phyloP scores from a whole-genome alignment of 2,329 filamentous ascomycete genomes.

The Aspergillus sp. region DNA sequence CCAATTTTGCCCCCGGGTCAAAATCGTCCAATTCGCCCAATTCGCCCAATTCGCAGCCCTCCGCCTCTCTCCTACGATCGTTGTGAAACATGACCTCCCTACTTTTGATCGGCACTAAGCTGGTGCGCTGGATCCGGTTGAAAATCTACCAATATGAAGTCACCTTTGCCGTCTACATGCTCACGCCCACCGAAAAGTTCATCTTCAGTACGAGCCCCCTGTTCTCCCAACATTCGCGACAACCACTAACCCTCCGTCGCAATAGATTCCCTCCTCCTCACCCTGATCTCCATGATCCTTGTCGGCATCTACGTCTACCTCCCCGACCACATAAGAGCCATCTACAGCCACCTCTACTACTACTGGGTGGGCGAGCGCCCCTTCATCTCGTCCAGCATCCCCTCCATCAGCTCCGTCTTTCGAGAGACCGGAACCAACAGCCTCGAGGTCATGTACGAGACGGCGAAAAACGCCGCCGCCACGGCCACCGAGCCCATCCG shows the following conservation, averaged over 20 bases:
- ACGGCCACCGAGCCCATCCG: constrained; percentile 31
- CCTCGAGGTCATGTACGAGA: constrained; percentile 49
- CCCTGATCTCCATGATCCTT: constrained; percentile 79
- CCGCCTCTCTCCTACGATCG: not conserved
- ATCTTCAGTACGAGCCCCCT: constrained; percentile 75
- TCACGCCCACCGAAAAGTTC: constrained; percentile 93
- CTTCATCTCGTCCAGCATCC: constrained; percentile 33
- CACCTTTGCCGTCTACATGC: constrained; percentile 95
- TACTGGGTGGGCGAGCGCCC: constrained; percentile 79
- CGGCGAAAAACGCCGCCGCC: constrained; percentile 45
- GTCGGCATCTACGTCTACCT: constrained; percentile 91
- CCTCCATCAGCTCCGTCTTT: constrained; percentile 33
- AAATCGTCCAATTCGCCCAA: not conserved
- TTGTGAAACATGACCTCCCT: constrained; percentile 23
- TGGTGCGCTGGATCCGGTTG: constrained; percentile 83
- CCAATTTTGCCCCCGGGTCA: not conserved
- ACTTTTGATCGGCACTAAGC: constrained; percentile 44
- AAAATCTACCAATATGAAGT: constrained; percentile 99
- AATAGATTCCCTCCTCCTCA: constrained; percentile 85
- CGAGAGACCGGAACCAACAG: constrained; percentile 28
- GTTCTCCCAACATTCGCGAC: not conserved
- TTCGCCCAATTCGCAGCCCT: not conserved
- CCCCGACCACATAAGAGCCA: constrained; percentile 80
- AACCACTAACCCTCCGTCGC: not conserved
- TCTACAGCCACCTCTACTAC: constrained; percentile 85